Evolutionary conservation across 2,329 filamentous ascomycete species (phyloP).

Genomic region (Ophiosphaerella korrae): DNA sequence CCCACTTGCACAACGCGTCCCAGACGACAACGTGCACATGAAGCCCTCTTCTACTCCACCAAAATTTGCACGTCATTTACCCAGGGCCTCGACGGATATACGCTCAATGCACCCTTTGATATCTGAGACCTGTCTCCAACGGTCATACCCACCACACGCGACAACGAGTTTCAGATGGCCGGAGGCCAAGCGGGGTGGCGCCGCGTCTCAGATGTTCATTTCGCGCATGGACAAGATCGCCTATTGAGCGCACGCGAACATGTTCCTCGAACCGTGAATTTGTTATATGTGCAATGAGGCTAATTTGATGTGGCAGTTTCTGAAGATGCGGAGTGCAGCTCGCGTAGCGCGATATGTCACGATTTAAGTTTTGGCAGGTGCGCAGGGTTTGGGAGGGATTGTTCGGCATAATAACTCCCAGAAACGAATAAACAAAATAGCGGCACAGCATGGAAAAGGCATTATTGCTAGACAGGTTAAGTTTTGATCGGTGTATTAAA

Average conservation of each 20-base stretch:
- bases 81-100: not conserved
- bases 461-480: not conserved
- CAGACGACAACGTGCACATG: too few species aligned
- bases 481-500: conserved; percentile 1
- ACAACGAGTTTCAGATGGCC: not conserved
- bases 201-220: not conserved
- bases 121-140: not conserved
- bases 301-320: not conserved
- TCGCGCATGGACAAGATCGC: too few species aligned
- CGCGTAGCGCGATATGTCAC: not conserved
- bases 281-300: too few species aligned
- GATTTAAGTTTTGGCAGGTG: not conserved
- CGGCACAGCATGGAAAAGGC: not conserved
- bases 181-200: not conserved
- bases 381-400: not conserved
- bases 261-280: too few species aligned
- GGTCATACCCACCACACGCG: not conserved
- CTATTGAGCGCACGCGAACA: too few species aligned
- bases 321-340: too few species aligned
- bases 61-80: too few species aligned
- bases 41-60: too few species aligned
- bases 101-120: not conserved
- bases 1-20: too few species aligned
- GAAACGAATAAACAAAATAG: not conserved
- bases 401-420: too few species aligned